Evolutionary conservation across 2,329 filamentous ascomycete species (phyloP).

Genomic region (Furcasterigmium sp.): DNA sequence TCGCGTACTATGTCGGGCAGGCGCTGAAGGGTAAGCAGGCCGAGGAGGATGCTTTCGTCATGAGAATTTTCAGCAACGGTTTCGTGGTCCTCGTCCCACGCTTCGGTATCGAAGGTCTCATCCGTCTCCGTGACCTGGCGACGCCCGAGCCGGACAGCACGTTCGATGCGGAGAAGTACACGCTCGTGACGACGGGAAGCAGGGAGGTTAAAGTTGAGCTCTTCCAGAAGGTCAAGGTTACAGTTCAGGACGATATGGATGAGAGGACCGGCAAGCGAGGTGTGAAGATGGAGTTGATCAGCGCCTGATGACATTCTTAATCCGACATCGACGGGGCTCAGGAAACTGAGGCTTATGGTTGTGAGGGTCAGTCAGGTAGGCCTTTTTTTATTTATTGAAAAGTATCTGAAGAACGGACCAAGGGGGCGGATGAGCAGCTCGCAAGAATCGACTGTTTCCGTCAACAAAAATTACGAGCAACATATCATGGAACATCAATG

Average conservation of each 20-base stretch:
- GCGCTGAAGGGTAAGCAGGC: conserved; percentile 73
- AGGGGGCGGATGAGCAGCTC: too few species aligned
- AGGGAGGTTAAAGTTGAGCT: conserved; percentile 64
- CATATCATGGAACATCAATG: too few species aligned
- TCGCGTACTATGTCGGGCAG: conserved; percentile 97
- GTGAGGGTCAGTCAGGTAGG: too few species aligned
- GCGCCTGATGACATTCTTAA: conserved; percentile 14
- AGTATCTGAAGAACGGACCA: too few species aligned
- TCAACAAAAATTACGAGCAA: too few species aligned
- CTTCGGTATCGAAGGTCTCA: conserved; percentile 92
- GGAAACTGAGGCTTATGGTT: too few species aligned
- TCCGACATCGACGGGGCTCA: too few species aligned
- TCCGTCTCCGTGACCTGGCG: conserved; percentile 78
- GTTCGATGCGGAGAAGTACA: conserved; percentile 84
- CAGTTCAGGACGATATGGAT: conserved; percentile 89
- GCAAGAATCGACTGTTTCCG: too few species aligned
- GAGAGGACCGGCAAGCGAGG: conserved; percentile 94
- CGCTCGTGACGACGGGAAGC: conserved; percentile 56
- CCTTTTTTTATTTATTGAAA: too few species aligned
- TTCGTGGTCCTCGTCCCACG: conserved; percentile 94
- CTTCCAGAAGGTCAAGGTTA: conserved; percentile 87
- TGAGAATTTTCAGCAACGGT: conserved; percentile 96
- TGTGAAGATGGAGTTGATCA: conserved; percentile 68
- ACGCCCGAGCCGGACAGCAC: conserved; percentile 71
- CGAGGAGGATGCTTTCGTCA: conserved; percentile 90